Percentiles rank a stretch among this genome's conserved stretches.
Conservation (phyloP, 2,329 filamentous ascomycete genomes). For the Fusarium torulosum region DNA sequence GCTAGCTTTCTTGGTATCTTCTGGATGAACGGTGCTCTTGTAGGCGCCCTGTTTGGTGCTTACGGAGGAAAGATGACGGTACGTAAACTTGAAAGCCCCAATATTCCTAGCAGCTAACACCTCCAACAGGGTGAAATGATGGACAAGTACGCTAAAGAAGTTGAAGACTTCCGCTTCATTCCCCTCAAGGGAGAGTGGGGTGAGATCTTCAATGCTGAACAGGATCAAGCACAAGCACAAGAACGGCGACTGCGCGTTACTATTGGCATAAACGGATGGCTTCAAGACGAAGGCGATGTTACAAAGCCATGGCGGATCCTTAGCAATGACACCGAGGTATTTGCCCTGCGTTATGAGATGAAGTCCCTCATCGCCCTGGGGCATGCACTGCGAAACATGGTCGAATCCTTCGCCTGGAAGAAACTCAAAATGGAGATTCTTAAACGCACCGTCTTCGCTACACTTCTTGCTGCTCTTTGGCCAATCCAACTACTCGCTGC, state of each 20-base stretch:
- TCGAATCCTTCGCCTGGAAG: conserved; percentile 80
- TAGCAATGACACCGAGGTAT: conserved; percentile 78
- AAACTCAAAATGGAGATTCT: conserved; percentile 81
- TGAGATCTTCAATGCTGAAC: conserved; percentile 34
- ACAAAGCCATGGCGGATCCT: conserved; percentile 84
- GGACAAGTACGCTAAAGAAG: conserved; percentile 87
- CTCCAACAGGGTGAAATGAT: conserved; percentile 78
- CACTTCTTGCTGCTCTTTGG: conserved; percentile 76
- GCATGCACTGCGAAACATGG: conserved; percentile 76
- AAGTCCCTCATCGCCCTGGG: conserved; percentile 82
- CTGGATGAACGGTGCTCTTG: conserved; percentile 86
- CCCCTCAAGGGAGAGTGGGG: conserved; percentile 70
- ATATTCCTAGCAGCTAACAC: conserved; percentile 26
- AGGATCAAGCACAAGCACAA: conserved; percentile 44
- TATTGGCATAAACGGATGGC: conserved; percentile 90
- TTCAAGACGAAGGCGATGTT: conserved; percentile 80
- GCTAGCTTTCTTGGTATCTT: conserved; percentile 88
- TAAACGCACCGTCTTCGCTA: conserved; percentile 76
- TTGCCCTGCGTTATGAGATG: conserved; percentile 87
- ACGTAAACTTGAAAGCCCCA: conserved; percentile 22
- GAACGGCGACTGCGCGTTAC: conserved; percentile 77
- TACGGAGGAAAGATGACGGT: conserved; percentile 82
- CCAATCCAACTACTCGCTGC: conserved; percentile 75
- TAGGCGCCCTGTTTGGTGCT: conserved; percentile 89
- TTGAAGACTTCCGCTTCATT: conserved; percentile 84